Evolutionary conservation across 2,329 filamentous ascomycete species (phyloP).

Genomic region (Orbilia oligospora): DNA sequence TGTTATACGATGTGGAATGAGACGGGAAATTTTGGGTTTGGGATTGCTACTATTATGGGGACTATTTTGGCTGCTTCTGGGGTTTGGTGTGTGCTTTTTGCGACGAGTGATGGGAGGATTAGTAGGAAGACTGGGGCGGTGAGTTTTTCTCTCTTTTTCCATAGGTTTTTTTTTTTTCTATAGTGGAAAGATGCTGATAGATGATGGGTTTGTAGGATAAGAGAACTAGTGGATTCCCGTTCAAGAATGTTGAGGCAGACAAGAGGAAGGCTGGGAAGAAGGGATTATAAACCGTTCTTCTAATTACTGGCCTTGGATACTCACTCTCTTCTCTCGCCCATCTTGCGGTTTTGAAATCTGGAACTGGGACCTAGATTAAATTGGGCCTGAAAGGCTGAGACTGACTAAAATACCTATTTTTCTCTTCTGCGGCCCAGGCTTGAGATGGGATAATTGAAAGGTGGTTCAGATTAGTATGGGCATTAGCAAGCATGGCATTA

Average conservation of each 20-base stretch:
- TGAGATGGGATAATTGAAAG: no score
- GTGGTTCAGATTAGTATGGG: no score
- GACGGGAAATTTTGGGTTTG: conserved; percentile 73
- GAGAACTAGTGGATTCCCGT: conserved; percentile 77
- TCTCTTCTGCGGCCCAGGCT: no score
- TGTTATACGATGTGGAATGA: conserved; percentile 78
- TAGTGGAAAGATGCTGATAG: neutral
- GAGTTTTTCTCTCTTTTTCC: conserved; percentile 22
- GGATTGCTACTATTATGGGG: conserved; percentile 74
- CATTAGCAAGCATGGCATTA: neutral
- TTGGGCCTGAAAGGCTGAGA: no score
- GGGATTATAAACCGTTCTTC: conserved; percentile 33
- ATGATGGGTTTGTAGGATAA: conserved; percentile 70
- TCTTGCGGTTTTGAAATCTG: no score
- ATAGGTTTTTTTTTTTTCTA: neutral
- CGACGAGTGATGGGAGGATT: conserved; percentile 71
- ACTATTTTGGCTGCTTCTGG: conserved; percentile 74
- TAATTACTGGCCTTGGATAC: no score
- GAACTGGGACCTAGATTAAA: no score
- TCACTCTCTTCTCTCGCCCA: neutral
- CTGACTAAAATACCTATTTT: no score
- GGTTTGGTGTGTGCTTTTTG: conserved; percentile 73
- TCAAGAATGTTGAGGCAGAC: conserved; percentile 73
- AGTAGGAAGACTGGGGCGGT: conserved; percentile 69
- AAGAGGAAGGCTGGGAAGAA: conserved; percentile 69